phyloP scores from a whole-genome alignment of 2,329 filamentous ascomycete genomes.

The Aspergillus uvarum region DNA sequence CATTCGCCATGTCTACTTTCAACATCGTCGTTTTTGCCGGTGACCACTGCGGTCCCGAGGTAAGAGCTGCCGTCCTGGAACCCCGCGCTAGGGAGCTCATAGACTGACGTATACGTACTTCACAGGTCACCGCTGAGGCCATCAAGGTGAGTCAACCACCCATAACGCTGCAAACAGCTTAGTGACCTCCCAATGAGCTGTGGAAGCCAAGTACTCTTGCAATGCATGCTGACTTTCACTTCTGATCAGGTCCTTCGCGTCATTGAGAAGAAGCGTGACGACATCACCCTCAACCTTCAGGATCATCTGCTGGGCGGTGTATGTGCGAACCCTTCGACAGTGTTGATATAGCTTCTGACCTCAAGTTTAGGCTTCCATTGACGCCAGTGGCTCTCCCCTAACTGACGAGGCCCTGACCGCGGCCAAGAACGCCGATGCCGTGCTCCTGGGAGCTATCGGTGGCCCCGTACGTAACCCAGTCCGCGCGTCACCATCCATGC shows the following conservation, averaged over 20 bases:
- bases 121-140: constrained; percentile 75
- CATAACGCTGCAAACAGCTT: neutral
- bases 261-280: constrained; percentile 69
- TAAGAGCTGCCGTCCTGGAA: constrained; percentile 42
- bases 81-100: constrained; percentile 7
- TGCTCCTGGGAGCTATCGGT: constrained; percentile 89
- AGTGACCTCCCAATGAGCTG: neutral
- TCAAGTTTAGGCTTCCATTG: constrained; percentile 72
- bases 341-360: neutral
- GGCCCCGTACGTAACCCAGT: constrained; percentile 65
- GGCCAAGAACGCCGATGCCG: constrained; percentile 81
- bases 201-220: neutral
- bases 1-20: constrained; percentile 62
- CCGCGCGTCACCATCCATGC: neutral
- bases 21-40: constrained; percentile 80
- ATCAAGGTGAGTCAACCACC: constrained; percentile 64
- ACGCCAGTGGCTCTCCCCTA: constrained; percentile 73
- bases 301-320: constrained; percentile 90
- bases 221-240: neutral
- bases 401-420: constrained; percentile 80
- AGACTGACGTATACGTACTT: constrained; percentile 3
- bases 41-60: constrained; percentile 85
- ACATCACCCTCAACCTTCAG: constrained; percentile 82
- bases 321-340: constrained; percentile 46
- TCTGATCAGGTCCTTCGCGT: constrained; percentile 68